These are phyloP conservation scores for Mrakiaceae sp. DNA, from an alignment of 1,284 basidiomycete genomes.

Conservation along the genomic window DNA sequence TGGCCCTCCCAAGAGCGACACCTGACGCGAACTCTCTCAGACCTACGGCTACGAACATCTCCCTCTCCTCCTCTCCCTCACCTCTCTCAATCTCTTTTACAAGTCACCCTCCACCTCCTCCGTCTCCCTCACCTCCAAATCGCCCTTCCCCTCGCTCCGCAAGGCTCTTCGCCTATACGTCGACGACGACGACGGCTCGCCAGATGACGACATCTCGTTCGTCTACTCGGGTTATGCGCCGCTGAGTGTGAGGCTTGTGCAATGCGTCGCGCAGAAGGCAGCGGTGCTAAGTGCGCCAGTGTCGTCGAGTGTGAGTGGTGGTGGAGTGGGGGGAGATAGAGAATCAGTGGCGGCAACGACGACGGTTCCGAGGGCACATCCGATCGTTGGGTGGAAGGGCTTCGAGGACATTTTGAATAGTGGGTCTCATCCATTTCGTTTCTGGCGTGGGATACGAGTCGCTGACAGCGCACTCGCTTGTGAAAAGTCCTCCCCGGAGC, in stretches of 20 bases:
- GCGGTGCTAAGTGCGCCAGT: conserved; percentile 50
- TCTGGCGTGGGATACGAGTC: background rate
- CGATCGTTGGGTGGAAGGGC: conserved; percentile 90
- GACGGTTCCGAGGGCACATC: conserved; percentile 52
- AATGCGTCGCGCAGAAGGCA: conserved; percentile 82
- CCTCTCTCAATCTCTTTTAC: conserved; percentile 52
- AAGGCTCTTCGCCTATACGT: conserved; percentile 84
- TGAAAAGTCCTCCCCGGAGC: conserved; percentile 53
- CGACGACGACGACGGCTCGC: conserved; percentile 60
- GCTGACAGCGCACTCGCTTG: background rate
- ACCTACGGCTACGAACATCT: conserved; percentile 85
- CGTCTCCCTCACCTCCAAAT: conserved; percentile 19
- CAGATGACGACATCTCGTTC: conserved; percentile 85
- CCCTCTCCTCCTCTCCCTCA: conserved; percentile 69
- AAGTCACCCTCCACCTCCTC: conserved; percentile 26
- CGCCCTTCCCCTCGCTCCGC: conserved; percentile 57
- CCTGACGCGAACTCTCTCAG: conserved; percentile 35
- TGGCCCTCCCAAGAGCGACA: no score
- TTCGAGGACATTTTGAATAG: conserved; percentile 77
- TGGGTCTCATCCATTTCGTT: conserved; percentile 21
- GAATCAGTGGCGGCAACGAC: conserved; percentile 30
- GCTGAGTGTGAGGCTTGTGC: conserved; percentile 78
- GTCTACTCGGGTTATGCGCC: conserved; percentile 97
- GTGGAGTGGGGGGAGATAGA: conserved; percentile 43
- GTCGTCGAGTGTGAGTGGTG: conserved; percentile 39